Conservation (phyloP, 345 rosid species). For the Crucihimalaya himalaica region DNA sequence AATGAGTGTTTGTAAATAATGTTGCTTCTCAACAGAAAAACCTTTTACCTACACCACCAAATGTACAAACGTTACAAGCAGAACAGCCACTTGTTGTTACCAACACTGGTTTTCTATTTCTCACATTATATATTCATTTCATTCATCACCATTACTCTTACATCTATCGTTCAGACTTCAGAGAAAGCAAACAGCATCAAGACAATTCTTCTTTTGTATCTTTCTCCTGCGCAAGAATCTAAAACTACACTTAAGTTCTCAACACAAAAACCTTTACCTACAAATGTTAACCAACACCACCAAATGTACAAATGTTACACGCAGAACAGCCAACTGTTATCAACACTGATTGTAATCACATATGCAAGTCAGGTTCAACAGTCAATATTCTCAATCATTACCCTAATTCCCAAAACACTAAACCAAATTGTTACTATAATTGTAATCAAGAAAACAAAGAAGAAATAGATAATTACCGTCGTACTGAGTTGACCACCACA, state of each 20-base stretch:
- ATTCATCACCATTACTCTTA: neutral
- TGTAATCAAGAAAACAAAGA: slow-evolving; percentile 26
- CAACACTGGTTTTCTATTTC: too few species aligned
- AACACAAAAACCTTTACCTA: too few species aligned
- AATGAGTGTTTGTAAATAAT: neutral
- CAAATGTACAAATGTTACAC: too few species aligned
- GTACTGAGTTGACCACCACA: slow-evolving; percentile 49
- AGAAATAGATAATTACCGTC: slow-evolving; percentile 25
- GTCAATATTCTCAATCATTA: slow-evolving; percentile 4
- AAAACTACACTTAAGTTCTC: neutral
- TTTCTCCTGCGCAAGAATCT: slow-evolving; percentile 6
- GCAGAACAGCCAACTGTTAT: neutral
- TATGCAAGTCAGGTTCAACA: neutral
- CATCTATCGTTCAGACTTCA: neutral
- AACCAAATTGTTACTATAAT: neutral
- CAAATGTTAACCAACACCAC: too few species aligned
- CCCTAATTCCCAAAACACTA: neutral
- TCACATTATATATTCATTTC: too few species aligned
- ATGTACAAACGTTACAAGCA: neutral
- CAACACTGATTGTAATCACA: neutral
- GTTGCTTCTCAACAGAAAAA: slow-evolving; percentile 2
- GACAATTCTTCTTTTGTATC: slow-evolving; percentile 4
- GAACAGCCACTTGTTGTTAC: neutral
- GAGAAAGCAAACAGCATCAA: slow-evolving; percentile 7
- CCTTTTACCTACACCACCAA: too few species aligned